Evolutionary conservation across 768 basidiomycete genomes (phyloP).

Genomic region (Cytidiella melzeri): DNA sequence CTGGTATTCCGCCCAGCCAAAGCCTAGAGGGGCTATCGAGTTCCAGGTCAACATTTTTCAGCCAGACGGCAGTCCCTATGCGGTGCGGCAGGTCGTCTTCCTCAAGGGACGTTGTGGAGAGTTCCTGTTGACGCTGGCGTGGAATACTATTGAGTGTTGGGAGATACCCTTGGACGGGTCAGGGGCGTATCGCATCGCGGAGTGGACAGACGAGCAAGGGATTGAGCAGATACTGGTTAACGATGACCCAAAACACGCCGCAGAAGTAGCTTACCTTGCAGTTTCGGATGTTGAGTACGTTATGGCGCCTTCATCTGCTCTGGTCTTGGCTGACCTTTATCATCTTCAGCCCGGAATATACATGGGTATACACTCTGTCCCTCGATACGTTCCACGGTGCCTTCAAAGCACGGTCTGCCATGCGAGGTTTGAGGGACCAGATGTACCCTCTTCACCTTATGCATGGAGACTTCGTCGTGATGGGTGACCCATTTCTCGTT

Average conservation of each 20-base stretch:
- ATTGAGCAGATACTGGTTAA: conserved; percentile 26
- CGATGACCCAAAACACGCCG: conserved; percentile 22
- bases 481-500: conserved; percentile 18
- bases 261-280: conserved; percentile 19
- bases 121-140: conserved; percentile 25
- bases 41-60: conserved; percentile 17
- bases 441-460: conserved; percentile 17
- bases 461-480: conserved; percentile 17
- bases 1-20: conserved; percentile 26
- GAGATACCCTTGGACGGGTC: conserved; percentile 30
- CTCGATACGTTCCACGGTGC: conserved; percentile 28
- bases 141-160: conserved; percentile 27
- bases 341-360: not conserved
- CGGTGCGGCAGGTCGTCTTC: conserved; percentile 26
- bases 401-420: conserved; percentile 16
- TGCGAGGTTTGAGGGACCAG: conserved; percentile 12
- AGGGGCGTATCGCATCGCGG: conserved; percentile 27
- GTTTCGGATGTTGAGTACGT: conserved; percentile 16
- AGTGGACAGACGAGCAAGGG: conserved; percentile 15
- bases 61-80: conserved; percentile 8
- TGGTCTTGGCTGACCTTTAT: not conserved
- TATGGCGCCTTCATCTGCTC: not conserved
- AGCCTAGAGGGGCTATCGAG: conserved; percentile 16
- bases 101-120: conserved; percentile 26
- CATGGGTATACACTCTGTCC: conserved; percentile 13